A percentile compares a stretch with the other conserved stretches of the same genome.
These are phyloP conservation scores for Gynandropsis gynandra DNA, from an alignment of 345 rosid species.

Conservation along the genomic window DNA sequence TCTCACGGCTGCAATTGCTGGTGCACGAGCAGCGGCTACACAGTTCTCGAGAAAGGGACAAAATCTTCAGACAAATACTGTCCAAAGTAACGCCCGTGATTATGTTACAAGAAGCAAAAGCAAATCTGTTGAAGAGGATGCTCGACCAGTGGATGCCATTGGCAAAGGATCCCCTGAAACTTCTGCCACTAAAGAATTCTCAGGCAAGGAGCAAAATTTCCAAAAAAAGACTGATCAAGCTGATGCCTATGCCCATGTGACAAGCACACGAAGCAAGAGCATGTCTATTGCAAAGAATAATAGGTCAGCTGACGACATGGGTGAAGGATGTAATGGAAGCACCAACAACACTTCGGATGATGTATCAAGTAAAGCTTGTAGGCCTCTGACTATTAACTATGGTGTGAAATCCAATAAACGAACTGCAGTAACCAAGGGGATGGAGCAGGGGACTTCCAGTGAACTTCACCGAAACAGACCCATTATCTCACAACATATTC, in stretches of 20 bases:
- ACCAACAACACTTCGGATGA: neutral
- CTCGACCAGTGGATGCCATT: constrained; percentile 11
- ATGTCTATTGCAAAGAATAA: neutral
- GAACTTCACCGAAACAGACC: constrained; percentile 1
- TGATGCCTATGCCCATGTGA: neutral
- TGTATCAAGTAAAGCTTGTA: constrained; percentile 7
- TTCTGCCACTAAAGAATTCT: too few species aligned
- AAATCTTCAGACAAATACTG: constrained; percentile 13
- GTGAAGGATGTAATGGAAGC: constrained; percentile 15
- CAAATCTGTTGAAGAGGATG: constrained; percentile 23
- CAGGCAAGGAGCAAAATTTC: too few species aligned
- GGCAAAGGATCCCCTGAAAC: constrained; percentile 19
- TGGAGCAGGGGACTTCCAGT: constrained; percentile 14
- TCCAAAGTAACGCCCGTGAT: constrained; percentile 11
- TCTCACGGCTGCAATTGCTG: constrained; percentile 70
- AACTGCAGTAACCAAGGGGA: constrained; percentile 16
- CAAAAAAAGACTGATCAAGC: neutral
- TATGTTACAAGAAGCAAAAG: constrained; percentile 21
- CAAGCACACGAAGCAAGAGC: constrained; percentile 10
- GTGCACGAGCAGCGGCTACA: constrained; percentile 78
- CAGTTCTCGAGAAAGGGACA: constrained; percentile 61
- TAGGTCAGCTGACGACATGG: too few species aligned
- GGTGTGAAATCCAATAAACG: constrained; percentile 3
- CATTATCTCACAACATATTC: neutral
- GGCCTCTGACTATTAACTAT: neutral